phyloP scores from a whole-genome alignment of 176 grass and related monocot species.

The Otatea glauca region DNA sequence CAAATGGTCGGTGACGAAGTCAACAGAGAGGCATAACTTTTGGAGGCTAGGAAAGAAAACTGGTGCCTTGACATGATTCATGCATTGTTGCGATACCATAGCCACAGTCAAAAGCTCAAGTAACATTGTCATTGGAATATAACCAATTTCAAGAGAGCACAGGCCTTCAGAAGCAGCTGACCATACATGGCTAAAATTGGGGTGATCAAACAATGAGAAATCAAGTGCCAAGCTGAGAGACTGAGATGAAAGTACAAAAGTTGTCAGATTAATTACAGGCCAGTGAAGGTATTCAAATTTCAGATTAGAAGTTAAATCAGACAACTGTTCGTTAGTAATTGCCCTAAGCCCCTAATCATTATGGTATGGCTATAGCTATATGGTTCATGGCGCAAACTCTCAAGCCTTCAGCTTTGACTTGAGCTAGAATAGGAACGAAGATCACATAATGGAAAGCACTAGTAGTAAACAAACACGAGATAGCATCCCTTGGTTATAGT shows the following conservation, averaged over 20 bases:
- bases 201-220: constrained; percentile 78
- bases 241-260: constrained; percentile 51
- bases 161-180: constrained; percentile 64
- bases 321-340: constrained; percentile 7
- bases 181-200: constrained; percentile 75
- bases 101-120: constrained; percentile 58
- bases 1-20: constrained; percentile 87
- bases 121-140: constrained; percentile 87
- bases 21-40: constrained; percentile 80
- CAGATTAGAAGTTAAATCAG: background rate
- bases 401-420: background rate
- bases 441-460: background rate
- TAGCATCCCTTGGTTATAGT: background rate
- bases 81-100: constrained; percentile 42
- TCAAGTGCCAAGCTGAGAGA: constrained; percentile 78
- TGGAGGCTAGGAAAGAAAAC: constrained; percentile 79
- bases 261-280: constrained; percentile 10
- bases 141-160: constrained; percentile 83
- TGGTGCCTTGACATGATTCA: constrained; percentile 46
- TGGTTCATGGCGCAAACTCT: background rate
- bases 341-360: background rate
- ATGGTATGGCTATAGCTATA: background rate
- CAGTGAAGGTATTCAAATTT: background rate
- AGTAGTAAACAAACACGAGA: background rate
- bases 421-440: background rate